Conservation (phyloP, 2,329 filamentous ascomycete species). For the Nakataea oryzae region DNA sequence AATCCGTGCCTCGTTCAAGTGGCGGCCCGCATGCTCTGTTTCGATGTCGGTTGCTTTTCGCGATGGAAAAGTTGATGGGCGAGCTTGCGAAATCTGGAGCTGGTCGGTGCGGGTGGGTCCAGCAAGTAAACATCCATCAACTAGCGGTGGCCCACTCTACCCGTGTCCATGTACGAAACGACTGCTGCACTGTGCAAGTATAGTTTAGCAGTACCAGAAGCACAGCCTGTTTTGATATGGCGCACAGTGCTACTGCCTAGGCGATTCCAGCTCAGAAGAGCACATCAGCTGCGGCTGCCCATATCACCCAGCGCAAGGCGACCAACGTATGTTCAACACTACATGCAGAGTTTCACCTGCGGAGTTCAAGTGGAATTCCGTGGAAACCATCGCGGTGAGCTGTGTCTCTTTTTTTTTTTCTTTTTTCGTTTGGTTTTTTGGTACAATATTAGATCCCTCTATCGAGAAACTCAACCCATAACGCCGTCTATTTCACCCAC, state of each 20-base stretch:
- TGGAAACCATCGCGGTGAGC: not conserved
- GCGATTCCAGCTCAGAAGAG: no score
- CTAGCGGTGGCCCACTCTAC: not conserved
- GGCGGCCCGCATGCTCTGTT: not conserved
- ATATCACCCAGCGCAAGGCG: no score
- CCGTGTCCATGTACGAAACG: no score
- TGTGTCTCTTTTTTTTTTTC: not conserved
- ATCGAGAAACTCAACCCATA: not conserved
- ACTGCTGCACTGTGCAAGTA: not conserved
- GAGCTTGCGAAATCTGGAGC: not conserved
- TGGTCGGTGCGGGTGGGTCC: not conserved
- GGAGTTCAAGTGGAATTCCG: not conserved
- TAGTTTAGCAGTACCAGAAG: accelerated
- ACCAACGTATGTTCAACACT: no score
- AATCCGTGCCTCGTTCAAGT: not conserved
- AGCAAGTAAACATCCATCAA: not conserved
- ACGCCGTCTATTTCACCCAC: not conserved
- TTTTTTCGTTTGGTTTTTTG: not conserved
- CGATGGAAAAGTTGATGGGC: not conserved
- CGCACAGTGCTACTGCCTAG: no score
- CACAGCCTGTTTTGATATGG: no score
- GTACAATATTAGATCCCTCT: not conserved
- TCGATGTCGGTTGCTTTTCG: not conserved
- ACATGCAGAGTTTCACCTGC: no score
- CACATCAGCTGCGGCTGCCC: no score